Base-by-base conservation (phyloP, 2,329 filamentous ascomycete species). In the Monosporascus sp. region DNA sequence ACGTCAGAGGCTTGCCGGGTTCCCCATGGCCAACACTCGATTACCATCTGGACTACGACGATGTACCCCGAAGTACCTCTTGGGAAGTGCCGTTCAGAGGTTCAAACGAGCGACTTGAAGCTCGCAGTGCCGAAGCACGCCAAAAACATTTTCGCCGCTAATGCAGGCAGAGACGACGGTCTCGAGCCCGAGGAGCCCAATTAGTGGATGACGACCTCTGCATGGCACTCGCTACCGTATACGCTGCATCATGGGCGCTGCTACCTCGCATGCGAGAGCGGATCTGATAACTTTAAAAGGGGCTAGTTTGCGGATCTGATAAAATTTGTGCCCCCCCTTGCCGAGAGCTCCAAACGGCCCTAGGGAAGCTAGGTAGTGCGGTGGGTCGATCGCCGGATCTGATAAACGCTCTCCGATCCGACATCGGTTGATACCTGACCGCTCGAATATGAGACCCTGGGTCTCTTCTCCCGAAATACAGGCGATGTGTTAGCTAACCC, bases 251-350 rank as follows among this genome's bases (percentile, higher is more conserved):
- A 20, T n/a, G 41, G 24, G 15, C 31, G 11, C 11, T n/a, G 43
- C 15, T 11, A 25, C 24, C 24, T 27, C 17, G 20, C 9, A 58
- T 63, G 63, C 59, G 61, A 47, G 27, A 53, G 60, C 66, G 66
- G 68, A 70, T 70, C 68, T 61, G 68, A 70, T 69, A 70, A 69
- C 66, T 69, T 65, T 67, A 68, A 63, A 61, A 58, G 63, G 60
- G 15, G 47, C 46, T 49, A 47, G 31, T 27, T 24, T 46, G 49
- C 48, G 52, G 52, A 54, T 54, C 52, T 52, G 52, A 54, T 54
- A 54, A 54, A 46, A 8, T 46, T 22, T 17, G 11, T 25, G 22
- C 24, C 43, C 43, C n/a, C 7, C 22, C 7, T 27, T 31, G 24
- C 43, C 43, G 24, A 46, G 43, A 14, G 15, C n/a, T n/a, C 22